Percentiles rank a stretch among this genome's conserved stretches.
phyloP scores from a whole-genome alignment of 805 yeast genomes.

The Candida morakotiae region DNA sequence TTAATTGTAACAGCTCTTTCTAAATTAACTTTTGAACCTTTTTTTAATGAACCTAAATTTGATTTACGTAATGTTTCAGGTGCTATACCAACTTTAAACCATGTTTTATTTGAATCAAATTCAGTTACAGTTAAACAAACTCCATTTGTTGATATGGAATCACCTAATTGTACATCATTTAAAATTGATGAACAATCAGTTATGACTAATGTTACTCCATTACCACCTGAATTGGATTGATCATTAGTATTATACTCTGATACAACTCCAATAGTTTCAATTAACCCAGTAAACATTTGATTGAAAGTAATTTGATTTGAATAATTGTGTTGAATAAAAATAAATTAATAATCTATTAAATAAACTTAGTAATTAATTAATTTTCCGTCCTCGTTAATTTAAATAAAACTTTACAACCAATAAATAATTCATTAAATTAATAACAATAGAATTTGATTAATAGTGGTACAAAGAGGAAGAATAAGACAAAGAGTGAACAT shows the following conservation, averaged over 20 bases:
- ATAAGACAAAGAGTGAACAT: too few relatives aligned
- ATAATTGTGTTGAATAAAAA: too few relatives aligned
- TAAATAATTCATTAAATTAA: not conserved
- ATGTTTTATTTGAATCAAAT: conserved; percentile 43
- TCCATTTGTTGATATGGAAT: conserved; percentile 88
- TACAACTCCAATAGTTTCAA: conserved; percentile 76
- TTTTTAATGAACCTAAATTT: conserved; percentile 57
- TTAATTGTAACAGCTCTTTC: conserved; percentile 89
- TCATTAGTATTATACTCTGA: conserved; percentile 45
- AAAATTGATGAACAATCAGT: conserved; percentile 59
- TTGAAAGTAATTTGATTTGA: too few relatives aligned
- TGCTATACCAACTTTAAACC: conserved; percentile 86
- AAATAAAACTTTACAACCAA: not conserved
- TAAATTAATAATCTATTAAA: not conserved
- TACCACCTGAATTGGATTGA: conserved; percentile 53
- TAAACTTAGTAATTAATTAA: too few relatives aligned
- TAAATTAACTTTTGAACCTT: conserved; percentile 68
- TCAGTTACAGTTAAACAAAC: conserved; percentile 90
- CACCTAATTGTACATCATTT: conserved; percentile 86
- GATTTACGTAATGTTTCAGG: conserved; percentile 88
- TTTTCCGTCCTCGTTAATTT: too few relatives aligned
- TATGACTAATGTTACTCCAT: conserved; percentile 70
- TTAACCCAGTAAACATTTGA: conserved; percentile 98
- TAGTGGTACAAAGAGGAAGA: too few relatives aligned
- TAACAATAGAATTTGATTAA: too few relatives aligned